Base-by-base conservation (phyloP, 2,329 filamentous ascomycete genomes). In the Knoxdaviesia capensis region DNA sequence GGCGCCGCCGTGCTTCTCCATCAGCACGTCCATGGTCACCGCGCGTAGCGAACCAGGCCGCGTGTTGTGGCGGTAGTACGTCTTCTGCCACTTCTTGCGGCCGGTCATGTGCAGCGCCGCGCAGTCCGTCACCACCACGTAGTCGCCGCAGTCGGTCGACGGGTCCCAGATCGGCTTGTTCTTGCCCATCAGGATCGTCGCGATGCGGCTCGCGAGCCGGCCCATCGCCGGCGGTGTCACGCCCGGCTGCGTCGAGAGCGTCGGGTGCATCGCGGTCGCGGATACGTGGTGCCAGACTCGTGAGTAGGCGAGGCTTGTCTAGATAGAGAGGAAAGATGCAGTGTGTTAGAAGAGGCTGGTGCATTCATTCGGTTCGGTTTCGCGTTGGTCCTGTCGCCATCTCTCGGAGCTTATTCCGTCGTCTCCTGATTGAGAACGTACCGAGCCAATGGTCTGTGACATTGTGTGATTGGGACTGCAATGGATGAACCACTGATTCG, bases 111-210 rank as follows among this genome's bases (percentile, higher is more conserved):
- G 77, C 40, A 98, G 68, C 39, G 88, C 77, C 36, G 80, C 73
- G 66, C 90, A 96, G 59, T 86, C 79, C 34, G 84, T 84, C 41
- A 90, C 87, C 1, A 98, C 88, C 8, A 98, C 87, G 61, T 98
- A 98, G 74, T 98, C 90, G 52, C 90, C 90, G 69, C 90, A 96
- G 69, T 98, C 90, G 47, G 87, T 94, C 28, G 86, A 94, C 1
- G 90, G 90, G 63, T 96, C 84, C 65, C 77, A 98, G 60, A 90
- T 94, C 28, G 90, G 90, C 65, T 98, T 98, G 71, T 98, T 81
- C 69, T 98, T 98, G 64, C 90, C 90, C 87, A 96, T 94, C 41
- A 94, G 75, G 46, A 84, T 69, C 42, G 79, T 68, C 47, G 87
- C 88, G 59, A 94, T 94, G 48, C 80, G 77, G 42, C 80, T 85